Percentiles rank a stretch among this genome's conserved stretches.
These are phyloP conservation scores for Lasiodiplodia citricola DNA, from an alignment of 2,329 filamentous ascomycete species.

Conservation along the genomic window DNA sequence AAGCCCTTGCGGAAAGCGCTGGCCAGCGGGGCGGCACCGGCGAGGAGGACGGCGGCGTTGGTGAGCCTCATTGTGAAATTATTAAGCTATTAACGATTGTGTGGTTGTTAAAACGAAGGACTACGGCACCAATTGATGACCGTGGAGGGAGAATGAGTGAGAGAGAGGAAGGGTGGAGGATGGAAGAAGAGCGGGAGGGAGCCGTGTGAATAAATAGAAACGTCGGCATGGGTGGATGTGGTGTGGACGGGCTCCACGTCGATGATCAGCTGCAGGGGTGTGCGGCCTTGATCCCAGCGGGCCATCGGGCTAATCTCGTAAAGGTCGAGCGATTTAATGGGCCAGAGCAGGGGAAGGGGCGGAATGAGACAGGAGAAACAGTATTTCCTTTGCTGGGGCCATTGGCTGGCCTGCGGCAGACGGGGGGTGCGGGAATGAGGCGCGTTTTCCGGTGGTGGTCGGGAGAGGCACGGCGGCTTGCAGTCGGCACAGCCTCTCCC, in stretches of 20 bases:
- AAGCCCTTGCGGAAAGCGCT: conserved; percentile 41
- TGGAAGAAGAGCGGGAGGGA: conserved; percentile 6
- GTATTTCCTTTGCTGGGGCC: conserved; percentile 15
- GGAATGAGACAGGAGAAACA: conserved; percentile 22
- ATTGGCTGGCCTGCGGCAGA: not conserved
- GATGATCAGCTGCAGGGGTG: conserved; percentile 24
- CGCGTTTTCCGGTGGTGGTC: conserved; percentile 8
- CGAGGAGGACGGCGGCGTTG: conserved; percentile 7
- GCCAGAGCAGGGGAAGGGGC: not conserved
- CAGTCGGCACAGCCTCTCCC: conserved; percentile 15
- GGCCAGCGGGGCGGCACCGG: conserved; percentile 37
- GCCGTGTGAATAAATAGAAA: conserved; percentile 26
- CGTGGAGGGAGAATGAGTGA: not conserved
- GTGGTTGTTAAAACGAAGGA: conserved; percentile 16
- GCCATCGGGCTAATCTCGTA: conserved; percentile 27
- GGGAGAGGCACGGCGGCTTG: conserved; percentile 16
- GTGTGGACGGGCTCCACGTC: conserved; percentile 18
- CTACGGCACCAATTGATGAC: conserved; percentile 21
- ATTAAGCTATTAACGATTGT: conserved; percentile 23
- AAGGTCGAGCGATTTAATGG: conserved; percentile 10
- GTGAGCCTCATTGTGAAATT: conserved; percentile 26
- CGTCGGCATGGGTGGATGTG: not conserved
- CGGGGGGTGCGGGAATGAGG: not conserved
- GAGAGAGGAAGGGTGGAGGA: conserved; percentile 11
- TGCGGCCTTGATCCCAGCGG: conserved; percentile 8